Evolutionary conservation across 331 rosid genomes (phyloP), one percentile per base, ranked within the genome.

Genomic region (Malus hybrid): DNA sequence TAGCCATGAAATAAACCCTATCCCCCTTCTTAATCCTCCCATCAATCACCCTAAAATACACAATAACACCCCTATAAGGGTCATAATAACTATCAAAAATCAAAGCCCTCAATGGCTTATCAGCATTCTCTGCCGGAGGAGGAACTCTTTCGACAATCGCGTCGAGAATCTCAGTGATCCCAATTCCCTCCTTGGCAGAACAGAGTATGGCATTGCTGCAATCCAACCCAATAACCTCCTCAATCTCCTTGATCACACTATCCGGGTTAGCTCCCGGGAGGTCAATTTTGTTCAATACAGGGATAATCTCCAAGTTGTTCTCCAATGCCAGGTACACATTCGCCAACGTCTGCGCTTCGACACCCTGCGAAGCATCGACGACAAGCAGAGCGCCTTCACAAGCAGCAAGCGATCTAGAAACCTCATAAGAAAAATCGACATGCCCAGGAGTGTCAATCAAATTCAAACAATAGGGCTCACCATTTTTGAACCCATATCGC

Each of bases 341-440:
- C 18, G 98, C 98, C 63, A 93, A 83, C 2, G 98, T 93, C 74
- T 93, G 98, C 8, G 98, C 98, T 80, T 93, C 97, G 71, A 93
- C 97, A 20, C 98, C 98, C 97, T 93, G 98, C 56, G 98, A 93
- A 76, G 97, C 98, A 83, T 93, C 98, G 56, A 93, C 98, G 12
- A 93, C 97, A 39, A 93, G 90, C 67, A 91, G 94, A 36, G 97
- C 98, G 48, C 98, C 98, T 82, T 93, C 98, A 71, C 98, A 93
- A 3, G 98, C 98, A 73, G 97, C 97, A 36, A 93, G 89, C 36
- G 98, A 93, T 65, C 98, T 84, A 69, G 98, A 93, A 67, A 93
- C 98, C 93, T 94, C 98, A 22, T 94, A 94, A 15, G 97, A 91
- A 83, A 94, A 94, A 83, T 94, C 98, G 2, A 94, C 98, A 60